These are phyloP conservation scores for Phytophthora tubulina DNA, from an alignment of 352 stramenopile genomes.

Conservation along the genomic window DNA sequence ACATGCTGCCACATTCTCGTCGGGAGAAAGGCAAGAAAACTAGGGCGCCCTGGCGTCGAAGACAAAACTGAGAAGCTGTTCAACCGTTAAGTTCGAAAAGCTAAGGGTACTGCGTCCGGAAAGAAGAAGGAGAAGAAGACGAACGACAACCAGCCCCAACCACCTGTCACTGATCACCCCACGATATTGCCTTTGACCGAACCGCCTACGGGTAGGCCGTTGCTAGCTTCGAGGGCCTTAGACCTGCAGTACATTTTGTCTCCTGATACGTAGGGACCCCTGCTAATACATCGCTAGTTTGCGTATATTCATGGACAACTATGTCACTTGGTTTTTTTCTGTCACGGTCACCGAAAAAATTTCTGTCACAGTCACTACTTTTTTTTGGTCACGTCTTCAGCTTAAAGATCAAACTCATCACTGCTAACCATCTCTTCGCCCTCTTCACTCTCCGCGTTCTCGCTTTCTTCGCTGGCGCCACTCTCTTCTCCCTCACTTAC, in stretches of 20 bases:
- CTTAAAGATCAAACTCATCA: background rate
- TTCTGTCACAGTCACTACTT: background rate
- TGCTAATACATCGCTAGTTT: no score
- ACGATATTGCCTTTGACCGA: background rate
- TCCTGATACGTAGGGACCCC: background rate
- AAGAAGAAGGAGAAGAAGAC: background rate
- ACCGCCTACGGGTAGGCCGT: background rate
- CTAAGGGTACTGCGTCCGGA: background rate
- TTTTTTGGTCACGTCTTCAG: background rate
- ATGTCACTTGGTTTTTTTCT: background rate
- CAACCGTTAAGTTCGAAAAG: conserved; percentile 2
- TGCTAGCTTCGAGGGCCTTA: background rate
- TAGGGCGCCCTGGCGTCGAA: conserved; percentile 2
- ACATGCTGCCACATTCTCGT: conserved; percentile 22
- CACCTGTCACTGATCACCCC: background rate
- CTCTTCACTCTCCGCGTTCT: background rate
- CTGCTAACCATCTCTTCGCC: background rate
- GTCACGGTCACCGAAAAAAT: background rate
- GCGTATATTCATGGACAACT: no score
- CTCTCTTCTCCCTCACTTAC: no score
- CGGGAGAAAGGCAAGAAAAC: conserved; percentile 6
- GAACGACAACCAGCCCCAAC: background rate
- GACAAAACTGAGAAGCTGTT: conserved; percentile 11
- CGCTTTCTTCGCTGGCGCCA: background rate
- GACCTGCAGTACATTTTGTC: background rate